Base-by-base conservation (phyloP, 1,284 basidiomycete genomes). In the Thelephora terrestris region DNA sequence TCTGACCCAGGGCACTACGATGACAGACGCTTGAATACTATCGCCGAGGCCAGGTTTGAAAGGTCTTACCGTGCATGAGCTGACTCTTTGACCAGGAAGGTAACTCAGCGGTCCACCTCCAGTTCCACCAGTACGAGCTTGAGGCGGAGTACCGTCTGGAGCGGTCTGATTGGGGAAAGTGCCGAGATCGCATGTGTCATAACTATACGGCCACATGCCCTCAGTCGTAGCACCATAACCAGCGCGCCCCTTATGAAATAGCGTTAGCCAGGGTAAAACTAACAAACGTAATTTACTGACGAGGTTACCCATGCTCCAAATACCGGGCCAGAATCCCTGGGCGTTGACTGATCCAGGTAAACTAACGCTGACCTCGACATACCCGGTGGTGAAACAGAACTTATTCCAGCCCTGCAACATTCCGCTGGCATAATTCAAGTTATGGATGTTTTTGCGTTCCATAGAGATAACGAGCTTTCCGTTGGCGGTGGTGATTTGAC, bases 331-430 rank as follows among this genome's bases (percentile, higher is more conserved):
- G 34, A 79, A 73, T 10, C 92, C 92, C n/a, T 84, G 76, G 3
- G 80, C 72, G 40, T 68, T 59, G 4, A 75, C 71, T 17, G 67
- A 68, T 2, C 92, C 92, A n/a, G 92, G 92, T 54, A 96, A 67
- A 58, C 84, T 89, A 18, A 94, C 64, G 14, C 75, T 74, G 16
- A 84, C 78, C 62, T 94, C 91, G 49, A 97, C 73, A 61, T 92
- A 92, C 1, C 92, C 94, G 0, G 89, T 91, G 3, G 85, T 95
- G 65, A 95, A 97, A 68, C 94, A 96, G 52, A 97, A 68, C 63
- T 92, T 89, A 67, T 94, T 95, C 92, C 92, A 95, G 5, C 78
- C 71, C 51, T 77, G 75, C 24, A 90, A 52, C 86, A 89, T 88
- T 27, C 81, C 89, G 52, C 87, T 90, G 56, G 76, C 71, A 59